These are phyloP conservation scores for Termitomyces titanicus DNA, from an alignment of 768 basidiomycete species.

Conservation along the genomic window DNA sequence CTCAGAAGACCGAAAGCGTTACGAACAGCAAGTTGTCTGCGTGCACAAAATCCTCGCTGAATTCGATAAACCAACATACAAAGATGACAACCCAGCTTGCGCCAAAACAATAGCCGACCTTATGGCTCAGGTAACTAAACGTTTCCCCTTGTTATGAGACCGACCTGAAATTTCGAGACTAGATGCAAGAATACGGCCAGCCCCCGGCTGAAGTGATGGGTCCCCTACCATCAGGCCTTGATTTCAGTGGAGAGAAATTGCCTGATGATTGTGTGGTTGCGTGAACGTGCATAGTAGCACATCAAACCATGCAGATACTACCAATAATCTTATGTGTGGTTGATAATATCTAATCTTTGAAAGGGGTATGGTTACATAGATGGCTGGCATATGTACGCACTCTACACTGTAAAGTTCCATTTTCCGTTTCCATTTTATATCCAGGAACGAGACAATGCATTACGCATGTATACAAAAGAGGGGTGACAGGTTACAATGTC, in stretches of 20 bases:
- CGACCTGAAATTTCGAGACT: background rate
- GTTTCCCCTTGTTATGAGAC: background rate
- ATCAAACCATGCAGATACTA: too few species aligned
- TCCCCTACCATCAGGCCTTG: slow-evolving; percentile 68
- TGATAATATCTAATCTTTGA: too few species aligned
- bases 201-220: slow-evolving; percentile 86
- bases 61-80: slow-evolving; percentile 62
- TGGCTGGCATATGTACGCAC: too few species aligned
- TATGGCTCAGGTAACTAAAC: slow-evolving; percentile 51
- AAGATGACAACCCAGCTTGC: slow-evolving; percentile 47
- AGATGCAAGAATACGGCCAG: slow-evolving; percentile 79
- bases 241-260: slow-evolving; percentile 31
- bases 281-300: background rate
- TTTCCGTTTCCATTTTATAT: too few species aligned
- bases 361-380: too few species aligned
- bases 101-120: slow-evolving; percentile 53
- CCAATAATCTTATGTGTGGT: too few species aligned
- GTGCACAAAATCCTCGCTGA: slow-evolving; percentile 56
- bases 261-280: slow-evolving; percentile 10
- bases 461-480: too few species aligned
- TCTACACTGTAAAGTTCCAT: too few species aligned
- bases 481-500: too few species aligned
- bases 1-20: slow-evolving; percentile 58
- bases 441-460: too few species aligned
- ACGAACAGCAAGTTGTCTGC: slow-evolving; percentile 53